Evolutionary conservation across 305 asterid genomes (phyloP).

Genomic region (Rubia peregrina): DNA sequence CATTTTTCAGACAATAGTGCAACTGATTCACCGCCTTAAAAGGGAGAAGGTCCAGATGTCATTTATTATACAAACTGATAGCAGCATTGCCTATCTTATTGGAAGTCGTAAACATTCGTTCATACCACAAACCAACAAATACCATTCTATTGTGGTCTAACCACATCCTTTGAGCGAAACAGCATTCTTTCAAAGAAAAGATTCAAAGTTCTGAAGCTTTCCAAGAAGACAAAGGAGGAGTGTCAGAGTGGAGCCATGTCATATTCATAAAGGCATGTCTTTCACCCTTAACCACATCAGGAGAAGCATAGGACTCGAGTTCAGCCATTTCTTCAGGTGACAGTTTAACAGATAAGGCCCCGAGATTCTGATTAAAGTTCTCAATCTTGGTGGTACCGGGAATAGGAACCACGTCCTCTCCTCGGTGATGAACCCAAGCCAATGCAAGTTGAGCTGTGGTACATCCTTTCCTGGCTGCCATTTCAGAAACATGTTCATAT

Average conservation of each 20-base stretch:
- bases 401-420: constrained; percentile 43
- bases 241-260: constrained; percentile 45
- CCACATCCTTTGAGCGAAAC: not conserved
- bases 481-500: constrained; percentile 33
- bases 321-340: constrained; percentile 45
- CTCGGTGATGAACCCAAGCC: constrained; percentile 58
- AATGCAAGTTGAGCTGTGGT: constrained; percentile 43
- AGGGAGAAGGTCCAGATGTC: not conserved
- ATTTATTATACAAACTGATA: not conserved
- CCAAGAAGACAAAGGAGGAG: constrained; percentile 68
- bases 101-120: not conserved
- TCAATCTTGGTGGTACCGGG: constrained; percentile 49
- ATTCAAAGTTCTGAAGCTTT: constrained; percentile 24
- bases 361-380: constrained; percentile 48
- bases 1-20: not conserved
- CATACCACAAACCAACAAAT: not conserved
- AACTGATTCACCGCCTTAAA: not conserved
- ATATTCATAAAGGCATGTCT: constrained; percentile 25
- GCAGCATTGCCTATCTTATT: constrained; percentile 2
- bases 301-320: constrained; percentile 42
- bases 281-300: constrained; percentile 43
- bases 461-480: constrained; percentile 54
- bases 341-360: constrained; percentile 43
- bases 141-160: not conserved
- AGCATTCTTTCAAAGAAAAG: not conserved